Evolutionary conservation across 2,329 filamentous ascomycete genomes (phyloP), one percentile per base, ranked within the genome.

Genomic region (Sclerotinia glacialis): DNA sequence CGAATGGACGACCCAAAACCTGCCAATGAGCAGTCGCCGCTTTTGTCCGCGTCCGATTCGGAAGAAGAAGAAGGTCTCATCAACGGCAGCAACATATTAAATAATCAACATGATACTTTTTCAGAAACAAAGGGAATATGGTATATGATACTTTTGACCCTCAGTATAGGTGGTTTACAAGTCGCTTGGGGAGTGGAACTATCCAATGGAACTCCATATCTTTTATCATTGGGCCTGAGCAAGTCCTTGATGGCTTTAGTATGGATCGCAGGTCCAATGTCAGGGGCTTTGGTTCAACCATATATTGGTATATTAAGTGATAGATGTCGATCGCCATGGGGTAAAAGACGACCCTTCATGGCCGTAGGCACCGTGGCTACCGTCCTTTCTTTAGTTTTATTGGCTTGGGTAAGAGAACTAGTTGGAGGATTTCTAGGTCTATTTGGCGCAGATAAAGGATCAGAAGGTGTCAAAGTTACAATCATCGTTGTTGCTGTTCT

Each of bases 111-210:
- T 26, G 80, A 83, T 69, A 78, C 79, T 21, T 81, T 78, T 64
- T 84, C 92, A 73, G 82, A 85, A 68, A 89, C 89, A 31, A 96
- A 93, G 82, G 93, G 90, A 77, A 81, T 88, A 55, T 92, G 89
- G 87, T 96, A 96, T 78, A 82, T 98, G 73, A 85, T 96, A 71
- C 81, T 97, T 69, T 80, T 98, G 78, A 97, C 94, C 8, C 82
- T 97, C 69, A 88, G 91, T 75, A 91, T 97, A 72, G 92, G 92
- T 68, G 94, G 92, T 31, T 81, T 98, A 69, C 94, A 98, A 79
- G 90, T 98, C 72, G 93, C 94, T 37, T 98, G 94, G 94, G 93
- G 93, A 1, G 93, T 97, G 52, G 94, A 98, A 78, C 83, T 97
- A 52, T 96, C 93, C 64, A 94, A 96, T 80, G 93, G 93, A 72